phyloP scores from a whole-genome alignment of 495 filamentous ascomycete genomes.

The Daldinia grandis region DNA sequence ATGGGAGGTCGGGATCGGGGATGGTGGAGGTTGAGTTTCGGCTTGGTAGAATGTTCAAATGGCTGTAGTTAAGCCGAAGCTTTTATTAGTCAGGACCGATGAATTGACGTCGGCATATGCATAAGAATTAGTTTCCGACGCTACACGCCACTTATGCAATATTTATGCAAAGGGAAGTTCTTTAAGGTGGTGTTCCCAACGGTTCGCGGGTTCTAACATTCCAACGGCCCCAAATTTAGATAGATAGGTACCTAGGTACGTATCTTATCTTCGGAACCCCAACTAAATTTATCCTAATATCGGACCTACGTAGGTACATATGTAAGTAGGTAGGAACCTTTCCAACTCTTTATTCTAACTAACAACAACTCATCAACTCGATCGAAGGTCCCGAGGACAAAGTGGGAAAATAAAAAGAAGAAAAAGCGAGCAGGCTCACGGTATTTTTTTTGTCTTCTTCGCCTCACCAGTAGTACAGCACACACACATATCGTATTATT shows the following conservation, averaged over 20 bases:
- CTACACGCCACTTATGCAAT: background rate
- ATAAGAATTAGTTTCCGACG: constrained; percentile 6
- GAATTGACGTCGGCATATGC: constrained; percentile 20
- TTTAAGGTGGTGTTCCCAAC: too few relatives aligned
- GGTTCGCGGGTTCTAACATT: background rate
- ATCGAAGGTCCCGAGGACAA: constrained; percentile 5
- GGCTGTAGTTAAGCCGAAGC: background rate
- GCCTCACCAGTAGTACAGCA: constrained; percentile 7
- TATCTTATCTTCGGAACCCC: constrained; percentile 39
- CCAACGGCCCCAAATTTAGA: background rate
- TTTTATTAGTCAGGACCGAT: background rate
- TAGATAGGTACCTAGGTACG: background rate
- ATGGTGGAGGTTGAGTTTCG: constrained; percentile 4
- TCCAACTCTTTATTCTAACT: constrained; percentile 23
- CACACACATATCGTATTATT: background rate
- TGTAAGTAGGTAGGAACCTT: too few relatives aligned
- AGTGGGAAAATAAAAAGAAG: too few relatives aligned
- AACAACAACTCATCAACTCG: constrained; percentile 6
- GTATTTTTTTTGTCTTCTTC: constrained; percentile 2
- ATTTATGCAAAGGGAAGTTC: background rate
- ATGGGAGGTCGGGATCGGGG: constrained; percentile 2
- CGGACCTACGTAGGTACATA: too few relatives aligned
- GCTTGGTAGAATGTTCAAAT: background rate
- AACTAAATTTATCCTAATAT: constrained; percentile 36
- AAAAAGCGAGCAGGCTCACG: constrained; percentile 7